Evolutionary conservation across 2,329 filamentous ascomycete species (phyloP), one percentile per base, ranked within the genome.

Genomic region (Furcasterigmium sp.): DNA sequence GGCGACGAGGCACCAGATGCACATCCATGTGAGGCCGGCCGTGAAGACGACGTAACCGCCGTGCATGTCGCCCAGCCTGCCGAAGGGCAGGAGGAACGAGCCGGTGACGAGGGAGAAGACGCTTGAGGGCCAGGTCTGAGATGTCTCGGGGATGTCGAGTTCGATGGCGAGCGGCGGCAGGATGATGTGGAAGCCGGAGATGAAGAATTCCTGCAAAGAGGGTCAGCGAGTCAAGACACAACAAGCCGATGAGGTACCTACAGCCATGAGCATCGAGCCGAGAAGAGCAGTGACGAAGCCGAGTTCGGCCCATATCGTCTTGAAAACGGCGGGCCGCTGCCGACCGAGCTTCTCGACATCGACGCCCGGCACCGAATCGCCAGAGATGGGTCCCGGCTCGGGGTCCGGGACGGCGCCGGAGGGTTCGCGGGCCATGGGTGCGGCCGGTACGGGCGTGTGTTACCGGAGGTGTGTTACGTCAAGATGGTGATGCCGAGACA

Each of bases 121-220:
- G 53, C 67, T 82, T 59, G 66, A 80, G 52, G 65, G 85, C 86
- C 79, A 89, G 61, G 68, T 87, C 61, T 57, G 75, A 52, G 56
- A 80, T 34, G 56, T 72, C 56, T 62, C 71, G 0, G 85, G 78
- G 32, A 93, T 89, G 30, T 78, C 43, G 4, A 93, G 71, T 2
- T 78, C 72, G 10, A 61, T 56, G 10, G 79, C 69, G 3, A 93
- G 60, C 0, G 78, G 78, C 1, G 87, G 87, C 0, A 91, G 62
- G 20, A 91, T 76, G 50, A 86, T 84, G 46, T 76, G 77, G 59
- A 91, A 93, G 25, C 88, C 88, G 37, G 82, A 85, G 40, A 91
- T 76, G 56, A 84, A 85, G 62, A 84, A 91, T 64, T 91, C 86
- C 69, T 76, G 52, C 45, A 6, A 10, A n/a, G 3, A 6, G 6